These are phyloP conservation scores for Coemansia linderi DNA, from an alignment of 371 early-diverging fungal genomes.

Conservation along the genomic window DNA sequence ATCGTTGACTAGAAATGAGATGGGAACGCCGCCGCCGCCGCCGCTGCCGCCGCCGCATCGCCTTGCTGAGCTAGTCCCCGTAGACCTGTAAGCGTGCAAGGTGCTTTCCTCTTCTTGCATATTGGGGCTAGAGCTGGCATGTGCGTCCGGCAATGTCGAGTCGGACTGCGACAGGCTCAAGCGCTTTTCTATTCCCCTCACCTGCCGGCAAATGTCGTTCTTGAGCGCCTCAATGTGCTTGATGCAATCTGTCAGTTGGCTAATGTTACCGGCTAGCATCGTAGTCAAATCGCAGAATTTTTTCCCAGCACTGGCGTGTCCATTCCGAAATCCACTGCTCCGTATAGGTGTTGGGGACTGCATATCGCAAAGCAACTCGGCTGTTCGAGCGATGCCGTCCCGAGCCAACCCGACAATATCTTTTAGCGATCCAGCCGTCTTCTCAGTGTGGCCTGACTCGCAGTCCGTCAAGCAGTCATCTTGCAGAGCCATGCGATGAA, in stretches of 20 bases:
- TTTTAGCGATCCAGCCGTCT: not conserved
- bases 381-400: not conserved
- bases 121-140: not conserved
- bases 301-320: not conserved
- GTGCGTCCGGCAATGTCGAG: not conserved
- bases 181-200: constrained; percentile 1
- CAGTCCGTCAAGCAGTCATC: not conserved
- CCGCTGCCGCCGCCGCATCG: constrained; percentile 8
- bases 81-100: not conserved
- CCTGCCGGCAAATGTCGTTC: constrained; percentile 14
- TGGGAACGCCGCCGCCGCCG: constrained; percentile 11
- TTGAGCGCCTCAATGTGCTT: constrained; percentile 28
- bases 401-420: not conserved
- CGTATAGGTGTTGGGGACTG: not conserved
- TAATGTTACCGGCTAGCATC: constrained; percentile 16
- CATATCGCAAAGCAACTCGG: not conserved
- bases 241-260: constrained; percentile 20
- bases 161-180: not conserved
- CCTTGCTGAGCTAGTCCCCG: not conserved
- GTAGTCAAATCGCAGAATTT: constrained; percentile 3
- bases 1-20: constrained; percentile 29
- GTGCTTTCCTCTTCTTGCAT: not conserved
- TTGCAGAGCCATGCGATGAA: not conserved
- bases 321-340: not conserved
- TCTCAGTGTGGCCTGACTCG: not conserved